Evolutionary conservation across 768 basidiomycete species (phyloP), one percentile per base, ranked within the genome.

Genomic region (Podaxis sp.): DNA sequence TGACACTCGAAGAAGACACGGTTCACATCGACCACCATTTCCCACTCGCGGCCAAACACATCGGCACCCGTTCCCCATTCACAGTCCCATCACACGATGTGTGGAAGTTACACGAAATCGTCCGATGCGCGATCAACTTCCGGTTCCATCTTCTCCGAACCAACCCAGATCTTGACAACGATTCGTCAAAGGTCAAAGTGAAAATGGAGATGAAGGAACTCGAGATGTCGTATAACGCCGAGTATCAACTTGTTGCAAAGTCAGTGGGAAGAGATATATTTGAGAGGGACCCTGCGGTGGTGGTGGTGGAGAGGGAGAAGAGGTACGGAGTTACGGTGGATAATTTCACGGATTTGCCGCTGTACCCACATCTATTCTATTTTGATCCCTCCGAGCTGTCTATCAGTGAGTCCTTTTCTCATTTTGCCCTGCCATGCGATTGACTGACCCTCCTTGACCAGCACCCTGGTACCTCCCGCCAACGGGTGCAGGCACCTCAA

Each of bases 341-440:
- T 59, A 80, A 81, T 63, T 60, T 72, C 0, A 73, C 75, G 0
- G 67, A 70, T 48, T 26, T 67, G n/a, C 66, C 71, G 6, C 61
- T 81, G 6, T 81, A 79, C 54, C 68, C 77, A 22, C 77, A 77
- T 33, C 69, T 78, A 4, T 79, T 80, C 65, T 76, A 78, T 59
- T 82, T 81, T 56, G 79, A 81, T 51, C 76, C 76, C 7, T 72
- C 69, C n/a, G 74, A 75, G 56, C 62, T 79, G 41, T 69, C 71
- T 1, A 77, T 81, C 54, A 65, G 76, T 77, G 53, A 60, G 74
- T 64, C 13, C 7, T 20, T 33, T 20, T 17, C 7, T 17, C 3
- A n/a, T 17, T 20, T 20, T 12, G 41, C n/a, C 7, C 44, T 10
- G 4, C 5, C 17, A 7, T 17, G 2, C n/a, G n/a, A 10, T 17